These are phyloP conservation scores for Eutypella sp. DNA, from an alignment of 2,329 filamentous ascomycete species.

Conservation along the genomic window DNA sequence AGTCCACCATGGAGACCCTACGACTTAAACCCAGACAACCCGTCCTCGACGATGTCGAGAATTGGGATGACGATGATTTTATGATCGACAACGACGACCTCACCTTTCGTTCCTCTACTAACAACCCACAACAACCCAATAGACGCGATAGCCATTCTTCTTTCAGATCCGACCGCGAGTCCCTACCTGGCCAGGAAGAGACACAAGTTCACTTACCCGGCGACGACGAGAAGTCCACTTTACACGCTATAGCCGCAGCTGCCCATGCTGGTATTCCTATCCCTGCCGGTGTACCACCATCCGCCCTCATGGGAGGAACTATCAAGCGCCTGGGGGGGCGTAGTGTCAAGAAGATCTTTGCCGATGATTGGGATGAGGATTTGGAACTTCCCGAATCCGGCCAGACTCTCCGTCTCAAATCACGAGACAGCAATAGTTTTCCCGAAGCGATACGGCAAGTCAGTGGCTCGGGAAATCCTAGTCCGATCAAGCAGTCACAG, in stretches of 20 bases:
- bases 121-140: constrained; percentile 42
- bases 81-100: constrained; percentile 65
- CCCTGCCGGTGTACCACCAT: constrained; percentile 78
- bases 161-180: constrained; percentile 76
- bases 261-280: constrained; percentile 88
- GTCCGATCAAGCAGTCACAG: constrained; percentile 42
- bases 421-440: constrained; percentile 54
- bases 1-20: constrained; percentile 53
- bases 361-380: constrained; percentile 80
- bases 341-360: constrained; percentile 66
- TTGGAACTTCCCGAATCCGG: constrained; percentile 60
- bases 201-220: constrained; percentile 80
- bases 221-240: constrained; percentile 77
- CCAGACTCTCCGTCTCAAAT: constrained; percentile 61
- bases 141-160: constrained; percentile 78
- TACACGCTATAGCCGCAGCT: constrained; percentile 82
- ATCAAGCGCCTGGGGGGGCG: constrained; percentile 82
- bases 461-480: constrained; percentile 50
- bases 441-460: constrained; percentile 66
- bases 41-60: constrained; percentile 61
- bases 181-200: constrained; percentile 74
- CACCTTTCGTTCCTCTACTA: constrained; percentile 48
- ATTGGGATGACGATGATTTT: constrained; percentile 76
- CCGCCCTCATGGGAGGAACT: constrained; percentile 84
- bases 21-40: constrained; percentile 49